Evolutionary conservation across 2,329 filamentous ascomycete species (phyloP).

Genomic region (Helicocarpus griseus): DNA sequence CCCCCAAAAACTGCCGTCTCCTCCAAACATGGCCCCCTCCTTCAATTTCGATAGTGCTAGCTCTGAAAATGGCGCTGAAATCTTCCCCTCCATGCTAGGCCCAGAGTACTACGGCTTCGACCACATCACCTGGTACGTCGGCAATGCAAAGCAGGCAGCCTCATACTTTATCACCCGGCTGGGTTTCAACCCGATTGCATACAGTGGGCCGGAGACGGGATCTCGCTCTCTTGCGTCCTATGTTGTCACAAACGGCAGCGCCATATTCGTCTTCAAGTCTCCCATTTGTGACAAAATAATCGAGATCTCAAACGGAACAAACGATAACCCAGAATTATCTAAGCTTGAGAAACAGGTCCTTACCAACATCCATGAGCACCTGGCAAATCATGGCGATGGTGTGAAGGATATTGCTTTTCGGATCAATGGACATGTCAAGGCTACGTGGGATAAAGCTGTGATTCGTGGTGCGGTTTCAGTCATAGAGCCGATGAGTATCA

Average conservation of each 20-base stretch:
- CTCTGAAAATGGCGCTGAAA: slow-evolving; percentile 7
- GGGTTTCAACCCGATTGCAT: slow-evolving; percentile 70
- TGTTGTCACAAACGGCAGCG: slow-evolving; percentile 64
- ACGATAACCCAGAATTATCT: slow-evolving; percentile 49
- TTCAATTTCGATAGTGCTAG: neutral
- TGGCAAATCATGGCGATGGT: slow-evolving; percentile 76
- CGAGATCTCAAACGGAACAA: slow-evolving; percentile 44
- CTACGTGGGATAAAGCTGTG: slow-evolving; percentile 63
- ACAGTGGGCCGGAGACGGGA: slow-evolving; percentile 77
- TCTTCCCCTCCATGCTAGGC: slow-evolving; percentile 16
- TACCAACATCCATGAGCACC: slow-evolving; percentile 64
- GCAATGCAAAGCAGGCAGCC: slow-evolving; percentile 86
- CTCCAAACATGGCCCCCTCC: neutral
- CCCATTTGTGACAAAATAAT: slow-evolving; percentile 53
- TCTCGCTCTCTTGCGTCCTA: slow-evolving; percentile 69
- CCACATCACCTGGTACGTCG: slow-evolving; percentile 86
- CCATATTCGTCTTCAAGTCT: slow-evolving; percentile 76
- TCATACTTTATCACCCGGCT: slow-evolving; percentile 75
- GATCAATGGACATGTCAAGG: slow-evolving; percentile 63
- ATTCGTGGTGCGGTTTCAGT: slow-evolving; percentile 57
- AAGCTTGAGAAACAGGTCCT: slow-evolving; percentile 54
- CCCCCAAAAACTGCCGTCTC: neutral
- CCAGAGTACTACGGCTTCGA: slow-evolving; percentile 54
- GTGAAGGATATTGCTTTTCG: slow-evolving; percentile 90
- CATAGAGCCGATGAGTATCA: slow-evolving; percentile 45